Evolutionary conservation across 2,329 filamentous ascomycete species (phyloP), one percentile per base, ranked within the genome.

Genomic region (Arachnomyces sp.): DNA sequence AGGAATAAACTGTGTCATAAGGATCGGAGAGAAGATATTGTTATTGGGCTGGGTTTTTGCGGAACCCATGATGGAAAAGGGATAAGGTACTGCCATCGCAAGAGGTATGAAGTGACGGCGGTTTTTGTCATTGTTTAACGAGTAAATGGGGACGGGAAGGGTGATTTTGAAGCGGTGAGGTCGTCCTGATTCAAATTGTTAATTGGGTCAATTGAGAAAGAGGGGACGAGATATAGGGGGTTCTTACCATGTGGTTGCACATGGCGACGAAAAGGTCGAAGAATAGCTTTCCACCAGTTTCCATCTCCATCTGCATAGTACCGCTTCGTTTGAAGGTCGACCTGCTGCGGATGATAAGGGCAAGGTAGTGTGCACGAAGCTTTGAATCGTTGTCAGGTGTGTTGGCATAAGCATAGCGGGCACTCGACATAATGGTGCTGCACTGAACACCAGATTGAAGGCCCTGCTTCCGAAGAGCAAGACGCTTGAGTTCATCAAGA

Each of bases 271-370:
- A 95, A 33, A 95, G 72, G 59, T 95, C 89, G 59, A 95, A 95
- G 69, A 94, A 95, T 44, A 94, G 72, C 56, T 84, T 84, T 39
- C 86, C 86, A 18, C 89, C 89, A 46, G 79, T 78, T 61, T 84
- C 84, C 88, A 95, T 95, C 68, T 95, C 88, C 51, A 86, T 78
- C 66, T 95, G 89, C 88, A 95, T 94, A 3, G 88, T 95, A 40
- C 88, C 87, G 63, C 87, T 94, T 40, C 86, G 76, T 73, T 94
- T 95, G 67, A 95, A 95, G 2, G 86, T 94, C 57, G 78, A 77
- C 50, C 89, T 78, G 53, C 83, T 86, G 49, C 88, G 81, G 59
- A 95, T 93, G 65, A 95, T 94, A 57, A 95, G 78, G 13, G 89
- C 87, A 29, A 95, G 79, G 54, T 94, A 95, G 64, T 95, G 88